Conservation (phyloP, 1,139 yeast genomes). For the Yamadazyma membranifaciens region DNA sequence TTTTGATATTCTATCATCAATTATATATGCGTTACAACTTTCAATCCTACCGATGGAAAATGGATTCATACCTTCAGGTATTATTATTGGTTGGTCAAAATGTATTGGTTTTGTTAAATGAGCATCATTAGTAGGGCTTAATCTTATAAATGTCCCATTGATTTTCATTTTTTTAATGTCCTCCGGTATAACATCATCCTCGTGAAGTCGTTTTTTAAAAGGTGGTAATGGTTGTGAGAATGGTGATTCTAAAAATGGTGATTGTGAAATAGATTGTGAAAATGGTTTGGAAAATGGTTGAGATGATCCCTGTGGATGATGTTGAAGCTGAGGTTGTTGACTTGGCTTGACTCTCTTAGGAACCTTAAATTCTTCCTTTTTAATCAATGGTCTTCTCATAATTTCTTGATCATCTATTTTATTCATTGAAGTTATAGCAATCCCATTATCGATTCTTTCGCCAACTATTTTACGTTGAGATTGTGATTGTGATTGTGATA, state of each 20-base stretch:
- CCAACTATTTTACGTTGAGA: constrained; percentile 50
- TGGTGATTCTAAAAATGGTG: no score
- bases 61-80: constrained; percentile 63
- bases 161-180: constrained; percentile 9
- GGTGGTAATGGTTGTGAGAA: not conserved
- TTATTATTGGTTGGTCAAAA: constrained; percentile 29
- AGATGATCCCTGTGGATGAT: constrained; percentile 30
- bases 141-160: constrained; percentile 27
- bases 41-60: constrained; percentile 66
- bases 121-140: constrained; percentile 31
- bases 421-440: constrained; percentile 40
- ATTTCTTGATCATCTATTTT: constrained; percentile 43
- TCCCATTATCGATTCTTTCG: constrained; percentile 32
- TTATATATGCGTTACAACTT: constrained; percentile 55
- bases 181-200: not conserved
- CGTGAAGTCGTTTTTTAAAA: not conserved
- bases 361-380: constrained; percentile 38
- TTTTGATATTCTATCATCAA: constrained; percentile 78
- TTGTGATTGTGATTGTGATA: constrained; percentile 72
- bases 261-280: not conserved
- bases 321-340: not conserved
- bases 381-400: constrained; percentile 44
- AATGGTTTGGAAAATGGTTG: not conserved
- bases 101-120: constrained; percentile 27
- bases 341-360: constrained; percentile 36